Conservation (phyloP, 2,329 filamentous ascomycete genomes). For the Bipolaris victoriae region DNA sequence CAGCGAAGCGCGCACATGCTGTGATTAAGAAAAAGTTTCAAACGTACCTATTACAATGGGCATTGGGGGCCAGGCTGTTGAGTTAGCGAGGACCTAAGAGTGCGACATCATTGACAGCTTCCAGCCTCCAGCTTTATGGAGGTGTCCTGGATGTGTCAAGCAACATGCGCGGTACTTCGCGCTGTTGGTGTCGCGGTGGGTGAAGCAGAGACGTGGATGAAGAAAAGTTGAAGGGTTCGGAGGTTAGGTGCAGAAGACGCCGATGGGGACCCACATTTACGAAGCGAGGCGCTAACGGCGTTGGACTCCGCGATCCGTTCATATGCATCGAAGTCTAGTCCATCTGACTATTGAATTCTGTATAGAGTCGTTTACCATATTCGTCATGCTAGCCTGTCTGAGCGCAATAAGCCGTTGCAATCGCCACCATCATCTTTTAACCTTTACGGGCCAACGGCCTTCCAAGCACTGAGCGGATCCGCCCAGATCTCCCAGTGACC, state of each 20-base stretch:
- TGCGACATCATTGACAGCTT: background rate
- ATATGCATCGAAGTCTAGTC: too few relatives aligned
- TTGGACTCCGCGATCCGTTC: background rate
- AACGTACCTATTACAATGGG: slow-evolving; percentile 18
- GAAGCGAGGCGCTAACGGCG: slow-evolving; percentile 15
- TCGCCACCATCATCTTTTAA: background rate
- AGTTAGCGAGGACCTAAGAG: background rate
- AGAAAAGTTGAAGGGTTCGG: slow-evolving; percentile 16
- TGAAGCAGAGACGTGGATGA: background rate
- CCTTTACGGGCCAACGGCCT: slow-evolving; percentile 38
- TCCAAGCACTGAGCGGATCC: slow-evolving; percentile 53
- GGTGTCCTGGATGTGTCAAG: background rate
- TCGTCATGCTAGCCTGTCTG: background rate
- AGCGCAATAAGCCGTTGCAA: background rate
- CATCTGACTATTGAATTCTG: background rate
- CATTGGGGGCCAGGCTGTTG: background rate
- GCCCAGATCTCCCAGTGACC: slow-evolving; percentile 55
- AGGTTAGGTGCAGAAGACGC: slow-evolving; percentile 3
- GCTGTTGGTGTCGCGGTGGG: background rate
- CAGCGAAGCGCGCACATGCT: background rate
- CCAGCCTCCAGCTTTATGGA: background rate
- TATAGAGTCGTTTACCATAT: background rate
- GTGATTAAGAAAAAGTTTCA: slow-evolving; percentile 6
- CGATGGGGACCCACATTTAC: slow-evolving; percentile 7
- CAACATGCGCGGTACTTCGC: background rate